These are phyloP conservation scores for Botrytis medusae DNA, from an alignment of 2,329 filamentous ascomycete genomes.

Conservation along the genomic window DNA sequence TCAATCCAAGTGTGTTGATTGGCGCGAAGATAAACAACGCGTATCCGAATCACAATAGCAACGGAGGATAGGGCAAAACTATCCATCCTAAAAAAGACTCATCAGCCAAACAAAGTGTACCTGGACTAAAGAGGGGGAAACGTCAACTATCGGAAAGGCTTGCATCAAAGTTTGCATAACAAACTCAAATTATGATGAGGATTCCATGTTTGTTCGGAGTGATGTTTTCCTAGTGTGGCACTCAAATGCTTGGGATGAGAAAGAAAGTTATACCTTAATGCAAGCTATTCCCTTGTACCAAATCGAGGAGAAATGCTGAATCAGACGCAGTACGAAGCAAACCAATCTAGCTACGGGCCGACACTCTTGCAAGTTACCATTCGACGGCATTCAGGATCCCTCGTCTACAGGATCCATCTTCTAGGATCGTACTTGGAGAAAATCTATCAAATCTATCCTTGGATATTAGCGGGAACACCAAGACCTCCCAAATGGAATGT, in stretches of 20 bases:
- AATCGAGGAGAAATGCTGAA: background rate
- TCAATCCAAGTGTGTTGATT: background rate
- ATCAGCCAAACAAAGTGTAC: background rate
- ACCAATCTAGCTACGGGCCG: background rate
- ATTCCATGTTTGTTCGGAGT: background rate
- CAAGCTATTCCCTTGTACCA: background rate
- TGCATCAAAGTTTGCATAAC: background rate
- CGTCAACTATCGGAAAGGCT: background rate
- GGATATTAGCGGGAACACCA: background rate
- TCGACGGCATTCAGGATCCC: background rate
- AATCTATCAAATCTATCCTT: background rate
- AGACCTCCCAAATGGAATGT: background rate
- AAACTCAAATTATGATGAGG: background rate
- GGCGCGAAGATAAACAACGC: background rate
- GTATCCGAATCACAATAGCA: constrained; percentile 14
- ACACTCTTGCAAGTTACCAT: background rate
- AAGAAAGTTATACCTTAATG: background rate
- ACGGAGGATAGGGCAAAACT: background rate
- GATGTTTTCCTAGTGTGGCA: background rate
- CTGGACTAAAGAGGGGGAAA: background rate
- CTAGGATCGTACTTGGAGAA: background rate
- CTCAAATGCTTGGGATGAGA: background rate
- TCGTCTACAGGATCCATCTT: background rate
- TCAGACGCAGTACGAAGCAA: too few species aligned
- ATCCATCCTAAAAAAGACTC: background rate